A percentile compares a stretch with the other conserved stretches of the same genome.
Evolutionary conservation across 371 early-diverging fungal genomes (phyloP).

Genomic region (Blakeslea trispora): DNA sequence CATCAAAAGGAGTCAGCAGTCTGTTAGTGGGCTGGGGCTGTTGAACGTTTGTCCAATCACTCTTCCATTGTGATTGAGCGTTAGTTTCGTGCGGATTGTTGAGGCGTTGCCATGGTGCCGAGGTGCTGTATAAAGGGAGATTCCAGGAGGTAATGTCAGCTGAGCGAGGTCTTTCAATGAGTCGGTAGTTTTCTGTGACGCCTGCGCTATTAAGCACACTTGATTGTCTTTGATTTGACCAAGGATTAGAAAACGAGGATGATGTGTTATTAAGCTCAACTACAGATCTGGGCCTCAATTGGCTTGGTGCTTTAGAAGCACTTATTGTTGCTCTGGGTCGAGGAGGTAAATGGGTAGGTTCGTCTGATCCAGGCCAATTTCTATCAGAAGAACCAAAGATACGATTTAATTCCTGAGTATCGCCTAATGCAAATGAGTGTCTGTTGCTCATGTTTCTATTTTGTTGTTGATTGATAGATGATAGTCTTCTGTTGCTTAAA

Average conservation of each 20-base stretch:
- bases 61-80: background rate
- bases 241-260: constrained; percentile 38
- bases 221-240: constrained; percentile 24
- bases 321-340: constrained; percentile 4
- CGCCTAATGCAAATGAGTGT: constrained; percentile 59
- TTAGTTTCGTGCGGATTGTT: constrained; percentile 4
- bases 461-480: constrained; percentile 2
- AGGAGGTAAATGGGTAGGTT: constrained; percentile 9
- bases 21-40: background rate
- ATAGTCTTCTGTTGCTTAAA: constrained; percentile 11
- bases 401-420: constrained; percentile 50
- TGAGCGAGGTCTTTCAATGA: constrained; percentile 65
- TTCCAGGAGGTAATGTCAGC: constrained; percentile 69
- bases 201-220: constrained; percentile 20
- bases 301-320: constrained; percentile 1
- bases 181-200: constrained; percentile 5
- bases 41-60: no score
- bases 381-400: constrained; percentile 30
- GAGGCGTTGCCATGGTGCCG: constrained; percentile 17
- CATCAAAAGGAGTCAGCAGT: background rate
- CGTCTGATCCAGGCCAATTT: constrained; percentile 22
- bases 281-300: constrained; percentile 52
- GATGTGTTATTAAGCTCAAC: constrained; percentile 37
- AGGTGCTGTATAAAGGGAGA: constrained; percentile 7
- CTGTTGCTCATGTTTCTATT: background rate